Base-by-base conservation (phyloP, 306 rosid genomes). In the Notholithocarpus densiflorus region DNA sequence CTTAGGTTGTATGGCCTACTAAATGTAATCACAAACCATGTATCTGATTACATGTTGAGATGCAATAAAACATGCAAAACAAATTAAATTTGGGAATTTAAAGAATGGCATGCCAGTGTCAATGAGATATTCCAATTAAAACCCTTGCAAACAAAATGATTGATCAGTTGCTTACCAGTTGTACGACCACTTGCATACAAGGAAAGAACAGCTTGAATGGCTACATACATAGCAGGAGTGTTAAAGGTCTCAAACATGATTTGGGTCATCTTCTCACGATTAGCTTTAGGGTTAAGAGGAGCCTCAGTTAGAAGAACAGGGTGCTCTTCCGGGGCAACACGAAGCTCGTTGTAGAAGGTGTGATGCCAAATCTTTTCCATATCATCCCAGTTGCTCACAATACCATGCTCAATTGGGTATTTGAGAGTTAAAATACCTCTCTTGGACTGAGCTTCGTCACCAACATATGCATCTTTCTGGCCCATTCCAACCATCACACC, bases 401-500 rank as follows among this genome's bases (percentile, higher is more conserved):
- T 95, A 77, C 99, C 99, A 48, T 95, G 99, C 88, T 95, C 99
- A 79, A 95, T 95, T 6, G 99, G 99, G 65, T 95, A 95, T 73
- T 95, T 95, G 56, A 95, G 87, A 68, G 99, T 95, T 82, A 95
- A 80, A 77, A 95, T 95, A 89, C 99, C 99, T 2, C 99, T 80
- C 89, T 95, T 95, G 66, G 99, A 95, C 59, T 95, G 99, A 74
- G 99, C 99, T 86, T 95, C 99, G 52, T 95, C 98, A 80, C 98
- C 98, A 80, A 94, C 97, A 89, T 94, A 94, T 77, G 98, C 98
- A 87, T 95, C 99, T 75, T 95, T 95, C 85, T 95, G 99, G 73
- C 99, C 99, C 99, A 95, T 95, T 64, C 99, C 99, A 79, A 95
- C 99, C 99, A 95, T 95, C 86, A 95, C 99, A 72, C 99, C 99